Evolutionary conservation across 176 grass and related monocot species (phyloP), one percentile per base, ranked within the genome.

Genomic region (Aegilops bicornis): DNA sequence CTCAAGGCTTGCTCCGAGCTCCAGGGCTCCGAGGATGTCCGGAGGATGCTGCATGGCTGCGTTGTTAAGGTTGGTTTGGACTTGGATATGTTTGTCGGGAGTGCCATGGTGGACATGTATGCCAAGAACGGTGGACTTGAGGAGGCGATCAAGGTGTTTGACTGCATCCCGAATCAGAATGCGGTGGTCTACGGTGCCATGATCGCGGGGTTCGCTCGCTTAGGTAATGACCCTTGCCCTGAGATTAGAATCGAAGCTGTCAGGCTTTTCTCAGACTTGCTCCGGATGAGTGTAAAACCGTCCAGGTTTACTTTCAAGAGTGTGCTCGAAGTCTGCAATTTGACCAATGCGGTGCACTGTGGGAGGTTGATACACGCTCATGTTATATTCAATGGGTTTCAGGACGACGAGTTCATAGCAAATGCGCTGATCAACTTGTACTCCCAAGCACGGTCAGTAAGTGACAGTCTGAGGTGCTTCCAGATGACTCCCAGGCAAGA

Each of bases 81-180:
- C 85, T 87, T 98, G 85, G 68, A 95, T 83, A 33, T 93, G 23
- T 95, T 93, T 11, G 93, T 95, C 8, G 91, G 95, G 35, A 95
- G 91, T 74, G 78, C 87, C 14, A 91, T 95, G 93, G 73, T 93
- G 69, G 91, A 92, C 76, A 82, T 95, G 80, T 98, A 95, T 85
- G 95, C 93, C 0, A 95, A 95, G 60, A 93, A 93, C 54, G 95
- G 91, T 3, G 89, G 95, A 39, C 83, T 98, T 62, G 91, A 93
- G 63, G 93, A 95, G 85, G 95, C 95, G 16, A 80, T 95, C 84
- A 91, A 95, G 84, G 79, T 95, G 40, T 98, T 98, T 88, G 80
- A 90, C 69, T 85, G 63, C 71, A 93, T 95, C 65, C 80, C 87
- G 4, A 86, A 87, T 83, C 91, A 88, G 66, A 91, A 82, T 89